Conservation (phyloP, 192 early-diverging fungal genomes). For the Coemansia sp. region DNA sequence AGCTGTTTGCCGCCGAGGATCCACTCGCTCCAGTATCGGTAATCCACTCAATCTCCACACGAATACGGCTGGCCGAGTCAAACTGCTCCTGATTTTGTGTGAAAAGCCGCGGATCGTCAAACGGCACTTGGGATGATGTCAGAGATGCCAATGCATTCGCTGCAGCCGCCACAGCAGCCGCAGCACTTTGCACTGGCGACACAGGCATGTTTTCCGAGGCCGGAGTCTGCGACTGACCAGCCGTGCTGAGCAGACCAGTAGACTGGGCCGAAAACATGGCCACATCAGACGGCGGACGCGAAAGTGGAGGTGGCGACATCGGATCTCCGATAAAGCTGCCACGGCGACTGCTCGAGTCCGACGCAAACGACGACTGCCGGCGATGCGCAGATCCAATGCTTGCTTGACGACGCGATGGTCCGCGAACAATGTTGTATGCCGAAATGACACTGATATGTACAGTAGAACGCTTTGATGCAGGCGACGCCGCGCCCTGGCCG, state of each 20-base stretch:
- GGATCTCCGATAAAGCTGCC: conserved; percentile 7
- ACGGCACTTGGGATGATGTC: conserved; percentile 3
- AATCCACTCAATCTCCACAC: conserved; percentile 50
- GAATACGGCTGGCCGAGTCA: conserved; percentile 25
- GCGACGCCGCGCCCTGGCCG: conserved; percentile 4
- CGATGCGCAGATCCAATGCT: not conserved
- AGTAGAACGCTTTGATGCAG: conserved; percentile 22
- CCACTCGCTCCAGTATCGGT: conserved; percentile 12
- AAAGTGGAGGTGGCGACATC: conserved; percentile 22
- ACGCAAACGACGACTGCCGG: conserved; percentile 29
- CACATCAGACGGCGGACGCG: conserved; percentile 39
- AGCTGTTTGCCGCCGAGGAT: conserved; percentile 14
- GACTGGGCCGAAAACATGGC: conserved; percentile 37
- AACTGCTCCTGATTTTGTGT: not conserved
- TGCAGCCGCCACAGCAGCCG: conserved; percentile 26
- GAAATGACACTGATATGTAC: conserved; percentile 46
- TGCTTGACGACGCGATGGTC: conserved; percentile 4
- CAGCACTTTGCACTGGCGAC: conserved; percentile 27
- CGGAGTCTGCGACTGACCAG: not conserved
- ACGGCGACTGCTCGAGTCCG: conserved; percentile 11
- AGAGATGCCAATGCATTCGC: conserved; percentile 21
- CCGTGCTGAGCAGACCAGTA: not conserved
- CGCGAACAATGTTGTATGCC: conserved; percentile 27
- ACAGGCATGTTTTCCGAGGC: conserved; percentile 6
- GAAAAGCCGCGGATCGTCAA: conserved; percentile 8